Percentiles rank a stretch among this genome's conserved stretches.
Conservation (phyloP, 257 asterid genomes). For the Solanum okadae region DNA sequence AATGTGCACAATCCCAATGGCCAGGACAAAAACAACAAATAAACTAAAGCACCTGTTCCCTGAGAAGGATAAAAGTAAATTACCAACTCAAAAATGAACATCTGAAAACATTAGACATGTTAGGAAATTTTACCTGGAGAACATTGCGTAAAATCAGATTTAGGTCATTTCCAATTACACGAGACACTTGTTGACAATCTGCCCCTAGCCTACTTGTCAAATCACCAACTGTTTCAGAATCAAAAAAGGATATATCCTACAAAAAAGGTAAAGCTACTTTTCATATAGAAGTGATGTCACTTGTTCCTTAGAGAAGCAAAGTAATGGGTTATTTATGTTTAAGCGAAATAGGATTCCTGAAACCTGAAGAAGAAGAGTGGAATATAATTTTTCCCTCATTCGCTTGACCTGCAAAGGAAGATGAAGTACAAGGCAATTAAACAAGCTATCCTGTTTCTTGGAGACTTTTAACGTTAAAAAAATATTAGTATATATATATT, state of each 20-base stretch:
- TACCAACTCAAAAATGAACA: background rate
- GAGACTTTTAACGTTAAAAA: background rate
- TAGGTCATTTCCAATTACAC: constrained; percentile 89
- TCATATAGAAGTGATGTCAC: background rate
- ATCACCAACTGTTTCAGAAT: constrained; percentile 91
- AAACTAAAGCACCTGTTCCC: constrained; percentile 85
- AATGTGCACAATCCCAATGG: constrained; percentile 86
- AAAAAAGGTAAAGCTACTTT: constrained; percentile 7
- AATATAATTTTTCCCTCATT: constrained; percentile 77
- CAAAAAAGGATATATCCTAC: constrained; percentile 94
- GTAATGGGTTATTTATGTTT: background rate
- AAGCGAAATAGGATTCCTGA: background rate
- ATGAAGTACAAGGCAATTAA: background rate
- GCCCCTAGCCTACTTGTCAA: constrained; percentile 99
- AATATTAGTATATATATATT: no score
- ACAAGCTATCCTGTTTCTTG: background rate
- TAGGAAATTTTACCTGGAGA: constrained; percentile 61
- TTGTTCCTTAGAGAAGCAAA: background rate
- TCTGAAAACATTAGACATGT: background rate
- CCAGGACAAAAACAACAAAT: constrained; percentile 75
- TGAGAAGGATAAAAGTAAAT: constrained; percentile 13
- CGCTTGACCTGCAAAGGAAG: constrained; percentile 69
- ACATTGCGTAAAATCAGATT: constrained; percentile 80
- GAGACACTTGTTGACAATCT: constrained; percentile 99
- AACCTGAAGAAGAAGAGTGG: constrained; percentile 89